Base-by-base conservation (phyloP, 148 eudicot species). In the Fagopyrum homotropicum region DNA sequence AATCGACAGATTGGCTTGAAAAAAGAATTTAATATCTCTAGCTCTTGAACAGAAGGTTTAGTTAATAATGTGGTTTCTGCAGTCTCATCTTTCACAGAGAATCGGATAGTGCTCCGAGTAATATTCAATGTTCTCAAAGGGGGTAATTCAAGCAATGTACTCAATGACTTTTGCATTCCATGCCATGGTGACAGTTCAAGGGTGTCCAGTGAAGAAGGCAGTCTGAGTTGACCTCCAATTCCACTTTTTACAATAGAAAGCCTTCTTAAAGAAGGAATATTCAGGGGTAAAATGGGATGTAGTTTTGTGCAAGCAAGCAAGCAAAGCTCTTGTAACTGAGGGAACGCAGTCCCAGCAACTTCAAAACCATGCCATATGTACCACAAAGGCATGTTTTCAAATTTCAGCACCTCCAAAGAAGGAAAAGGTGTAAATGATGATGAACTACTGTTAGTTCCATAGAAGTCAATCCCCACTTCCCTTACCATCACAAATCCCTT, bases 331-430 rank as follows among this genome's bases (percentile, higher is more conserved):
- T 45, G 47, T 1, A 80, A 59, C 45, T 43, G 11, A 55, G 71
- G 47, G 35, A 80, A 77, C 45, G 50, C 63, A 69, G 14, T 16
- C 4, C 68, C 75, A 3, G 30, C 68, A 11, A 7, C 73, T 69
- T 40, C 61, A 47, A 47, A 75, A 56, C 49, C 5, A 49, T 10
- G 40, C 80, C 83, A 77, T 9, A 44, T 49, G 54, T 70, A 26
- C 83, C 78, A 79, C 15, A 56, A 56, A 1, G 50, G 35, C 83
- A 81, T 78, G 4, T 59, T 9, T 6, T 14, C 44, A 9, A 81
- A 77, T 12, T 5, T 44, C 50, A 81, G 52, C 9, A n/a, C 75
- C 69, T 78, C 74, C 6, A 78, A 22, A 19, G 44, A 45, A 19
- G 64, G 80, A 75, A 81, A 81, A 43, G 78, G 73, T 47, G 56